Conservation (phyloP, 176 grass and related monocot genomes). For the Eremochloa ophiuroides region DNA sequence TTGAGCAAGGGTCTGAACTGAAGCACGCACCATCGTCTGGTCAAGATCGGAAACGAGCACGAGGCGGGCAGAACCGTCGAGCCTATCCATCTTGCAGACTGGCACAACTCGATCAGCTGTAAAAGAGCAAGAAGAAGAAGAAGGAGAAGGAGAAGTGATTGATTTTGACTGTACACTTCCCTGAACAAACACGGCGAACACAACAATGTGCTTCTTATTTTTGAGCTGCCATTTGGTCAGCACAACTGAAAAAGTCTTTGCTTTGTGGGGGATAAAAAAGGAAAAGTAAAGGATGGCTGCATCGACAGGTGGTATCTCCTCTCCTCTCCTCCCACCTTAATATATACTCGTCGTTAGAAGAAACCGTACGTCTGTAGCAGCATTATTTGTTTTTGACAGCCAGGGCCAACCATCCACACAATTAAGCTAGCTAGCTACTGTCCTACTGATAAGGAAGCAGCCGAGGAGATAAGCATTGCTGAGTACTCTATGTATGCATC, state of each 20-base stretch:
- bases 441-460: not conserved
- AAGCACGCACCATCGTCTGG: conserved; percentile 62
- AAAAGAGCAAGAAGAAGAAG: not conserved
- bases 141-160: not conserved
- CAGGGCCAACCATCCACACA: not conserved
- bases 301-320: not conserved
- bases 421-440: no score
- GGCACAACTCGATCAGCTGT: not conserved
- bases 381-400: not conserved
- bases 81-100: conserved; percentile 50
- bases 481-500: not conserved
- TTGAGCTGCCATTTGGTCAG: not conserved
- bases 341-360: conserved; percentile 12
- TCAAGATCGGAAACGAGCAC: conserved; percentile 89
- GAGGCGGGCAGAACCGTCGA: conserved; percentile 55
- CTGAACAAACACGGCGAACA: conserved; percentile 13
- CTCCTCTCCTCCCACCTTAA: not conserved
- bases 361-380: not conserved
- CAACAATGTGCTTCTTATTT: conserved; percentile 12
- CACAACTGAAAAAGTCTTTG: not conserved
- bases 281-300: not conserved
- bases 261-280: not conserved
- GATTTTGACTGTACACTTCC: conserved; percentile 5
- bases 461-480: not conserved
- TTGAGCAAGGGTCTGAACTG: not conserved